Evolutionary conservation across 2,329 filamentous ascomycete genomes (phyloP).

Genomic region (Cryphonectria naterciae): DNA sequence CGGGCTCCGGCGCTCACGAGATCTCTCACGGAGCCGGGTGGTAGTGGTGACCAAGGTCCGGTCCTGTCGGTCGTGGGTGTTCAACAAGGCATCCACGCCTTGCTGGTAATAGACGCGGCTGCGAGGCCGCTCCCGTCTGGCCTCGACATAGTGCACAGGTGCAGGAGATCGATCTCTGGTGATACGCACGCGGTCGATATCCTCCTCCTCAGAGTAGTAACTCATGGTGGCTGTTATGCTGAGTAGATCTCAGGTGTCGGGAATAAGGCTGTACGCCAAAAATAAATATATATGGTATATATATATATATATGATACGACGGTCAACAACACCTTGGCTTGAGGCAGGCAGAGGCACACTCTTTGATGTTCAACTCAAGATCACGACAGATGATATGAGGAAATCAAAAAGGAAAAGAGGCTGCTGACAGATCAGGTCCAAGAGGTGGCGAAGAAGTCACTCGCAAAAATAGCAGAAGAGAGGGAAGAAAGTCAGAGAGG

Average conservation of each 20-base stretch:
- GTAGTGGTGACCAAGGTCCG: slow-evolving; percentile 50
- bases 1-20: slow-evolving; percentile 48
- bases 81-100: slow-evolving; percentile 46
- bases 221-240: slow-evolving; percentile 30
- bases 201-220: slow-evolving; percentile 58
- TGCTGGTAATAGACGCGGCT: slow-evolving; percentile 48
- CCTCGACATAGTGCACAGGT: slow-evolving; percentile 52
- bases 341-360: not conserved
- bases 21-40: slow-evolving; percentile 44
- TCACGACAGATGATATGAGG: not conserved
- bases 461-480: slow-evolving; percentile 2
- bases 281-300: not conserved
- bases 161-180: slow-evolving; percentile 46
- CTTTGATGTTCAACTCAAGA: slow-evolving; percentile 29
- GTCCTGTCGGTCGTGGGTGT: slow-evolving; percentile 42
- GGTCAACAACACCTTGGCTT: not conserved
- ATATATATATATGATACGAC: not conserved
- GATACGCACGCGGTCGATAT: slow-evolving; percentile 55
- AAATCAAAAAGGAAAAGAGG: not conserved
- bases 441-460: slow-evolving; percentile 14
- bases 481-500: slow-evolving; percentile 1
- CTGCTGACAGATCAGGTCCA: not conserved
- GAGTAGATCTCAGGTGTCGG: not conserved
- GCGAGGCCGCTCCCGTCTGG: slow-evolving; percentile 41
- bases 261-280: not conserved